Base-by-base conservation (phyloP, 2,329 filamentous ascomycete species). In the Diplodia sapinea region DNA sequence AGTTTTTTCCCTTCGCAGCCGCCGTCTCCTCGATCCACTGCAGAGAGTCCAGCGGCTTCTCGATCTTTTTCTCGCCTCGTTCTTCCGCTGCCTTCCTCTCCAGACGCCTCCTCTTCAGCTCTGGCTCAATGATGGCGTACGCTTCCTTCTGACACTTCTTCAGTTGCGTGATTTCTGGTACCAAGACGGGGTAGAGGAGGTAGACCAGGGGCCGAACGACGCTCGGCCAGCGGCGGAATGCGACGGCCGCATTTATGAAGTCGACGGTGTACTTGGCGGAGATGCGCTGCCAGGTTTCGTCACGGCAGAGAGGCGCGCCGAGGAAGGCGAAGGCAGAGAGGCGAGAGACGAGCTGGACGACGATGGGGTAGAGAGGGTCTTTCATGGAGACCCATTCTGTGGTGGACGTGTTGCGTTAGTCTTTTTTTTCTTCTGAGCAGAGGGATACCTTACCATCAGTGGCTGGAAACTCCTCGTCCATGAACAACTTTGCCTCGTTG, bases 261-360 rank as follows among this genome's bases (percentile, higher is more conserved):
- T 79, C 77, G 49, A 76, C 71, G 0, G 77, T 77, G 70, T 80
- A 81, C 26, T 72, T 67, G 13, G 73, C 75, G 29, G 75, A 71
- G 4, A 75, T 73, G 0, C 73, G 67, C 17, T 81, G 71, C 80
- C 81, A 83, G 65, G 76, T 70, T 65, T 77, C 71, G 66, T 82
- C 78, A 26, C 75, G 74, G 63, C 77, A 78, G 9, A 80, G 70
- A 4, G 70, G 68, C 4, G 76, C 71, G 26, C 81, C 80, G 36
- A 79, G 75, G 61, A 82, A 79, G 47, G 82, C 73, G 20, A 79
- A 75, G 0, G 78, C 77, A 1, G 79, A 79, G 8, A 81, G 72
- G 17, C 80, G 77, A 9, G 78, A 74, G 43, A 82, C 75, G 5
- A 82, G 70, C n/a, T 83, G 79, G 2, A 87, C 78, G 51, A 85